Evolutionary conservation across 805 yeast genomes (phyloP), one percentile per base, ranked within the genome.

Genomic region (Spathaspora gorwiae): DNA sequence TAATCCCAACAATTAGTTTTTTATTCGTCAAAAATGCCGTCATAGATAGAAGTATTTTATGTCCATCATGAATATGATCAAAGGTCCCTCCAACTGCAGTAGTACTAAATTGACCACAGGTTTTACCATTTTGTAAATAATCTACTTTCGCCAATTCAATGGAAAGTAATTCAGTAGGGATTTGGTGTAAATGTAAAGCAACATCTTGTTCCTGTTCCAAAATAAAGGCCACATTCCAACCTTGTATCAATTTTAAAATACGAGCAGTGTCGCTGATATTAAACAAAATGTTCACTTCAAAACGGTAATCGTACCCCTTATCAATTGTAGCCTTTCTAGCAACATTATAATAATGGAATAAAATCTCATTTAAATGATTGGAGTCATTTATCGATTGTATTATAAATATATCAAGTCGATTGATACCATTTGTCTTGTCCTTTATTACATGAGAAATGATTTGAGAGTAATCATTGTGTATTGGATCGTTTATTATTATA

Each of bases 61-160:
- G 99, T 0, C 98, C 99, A 58, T 86, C 95, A 55, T 94, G 99
- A 33, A 94, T 59, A 65, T 94, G 98, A 59, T 94, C 99, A 67
- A 94, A 94, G 0, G 99, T 94, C 0, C 99, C 99, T 0, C 99
- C 99, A 1, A 92, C 82, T 0, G 96, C 92, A 7, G 54, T 59
- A 6, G 73, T 71, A 13, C 51, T 46, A 39, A 40, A 56, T 12
- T 33, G 43, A 13, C 43, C 47, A 13, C 26, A 10, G 5, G 34
- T 5, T 29, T 39, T 45, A 6, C 32, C 26, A 19, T 24, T 31
- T 13, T 33, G 19, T 9, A 9, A 11, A 30, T 14, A 37, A 37
- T 12, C 14, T 15, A 12, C 27, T 9, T 24, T 29, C 9, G 26
- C 24, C 12, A 12, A 8, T 30, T 39, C 29, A 5, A 29, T 7